phyloP scores from a whole-genome alignment of 1,139 yeast species.

The Suhomyces kunorum region DNA sequence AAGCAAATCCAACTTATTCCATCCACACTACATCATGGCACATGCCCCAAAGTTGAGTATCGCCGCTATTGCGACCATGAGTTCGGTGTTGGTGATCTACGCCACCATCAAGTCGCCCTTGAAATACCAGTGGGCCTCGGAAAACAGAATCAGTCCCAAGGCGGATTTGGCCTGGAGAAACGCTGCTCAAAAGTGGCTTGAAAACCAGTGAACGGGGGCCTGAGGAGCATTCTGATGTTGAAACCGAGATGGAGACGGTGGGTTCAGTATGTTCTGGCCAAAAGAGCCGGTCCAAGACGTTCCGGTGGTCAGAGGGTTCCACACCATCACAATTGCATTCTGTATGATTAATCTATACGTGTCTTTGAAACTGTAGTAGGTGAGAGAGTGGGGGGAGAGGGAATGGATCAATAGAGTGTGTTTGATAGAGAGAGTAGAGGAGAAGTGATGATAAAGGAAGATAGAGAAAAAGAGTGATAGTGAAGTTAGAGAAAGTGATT shows the following conservation, averaged over 20 bases:
- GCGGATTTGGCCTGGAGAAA: constrained; percentile 57
- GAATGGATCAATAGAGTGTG: too few relatives aligned
- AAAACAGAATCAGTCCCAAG: constrained; percentile 50
- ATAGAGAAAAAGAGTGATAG: too few relatives aligned
- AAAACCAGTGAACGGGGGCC: constrained; percentile 23
- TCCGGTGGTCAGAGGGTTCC: not conserved
- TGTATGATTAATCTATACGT: constrained; percentile 7
- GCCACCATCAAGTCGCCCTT: constrained; percentile 46
- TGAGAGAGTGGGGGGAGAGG: not conserved
- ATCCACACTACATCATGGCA: constrained; percentile 27
- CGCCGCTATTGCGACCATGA: constrained; percentile 48
- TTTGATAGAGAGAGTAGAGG: too few relatives aligned
- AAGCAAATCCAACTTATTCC: constrained; percentile 18
- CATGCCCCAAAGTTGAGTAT: constrained; percentile 46
- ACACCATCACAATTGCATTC: constrained; percentile 2
- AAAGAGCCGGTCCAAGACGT: too few relatives aligned
- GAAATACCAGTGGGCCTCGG: constrained; percentile 45
- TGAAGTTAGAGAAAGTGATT: too few relatives aligned
- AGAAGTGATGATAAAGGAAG: too few relatives aligned
- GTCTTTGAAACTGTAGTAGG: constrained; percentile 1
- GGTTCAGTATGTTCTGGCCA: not conserved
- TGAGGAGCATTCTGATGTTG: not conserved
- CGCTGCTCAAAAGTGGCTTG: constrained; percentile 50
- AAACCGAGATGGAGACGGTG: not conserved
- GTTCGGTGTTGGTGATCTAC: constrained; percentile 45